Evolutionary conservation across 1,284 basidiomycete species (phyloP), one percentile per base, ranked within the genome.

Genomic region (Porogramme epimiltina): DNA sequence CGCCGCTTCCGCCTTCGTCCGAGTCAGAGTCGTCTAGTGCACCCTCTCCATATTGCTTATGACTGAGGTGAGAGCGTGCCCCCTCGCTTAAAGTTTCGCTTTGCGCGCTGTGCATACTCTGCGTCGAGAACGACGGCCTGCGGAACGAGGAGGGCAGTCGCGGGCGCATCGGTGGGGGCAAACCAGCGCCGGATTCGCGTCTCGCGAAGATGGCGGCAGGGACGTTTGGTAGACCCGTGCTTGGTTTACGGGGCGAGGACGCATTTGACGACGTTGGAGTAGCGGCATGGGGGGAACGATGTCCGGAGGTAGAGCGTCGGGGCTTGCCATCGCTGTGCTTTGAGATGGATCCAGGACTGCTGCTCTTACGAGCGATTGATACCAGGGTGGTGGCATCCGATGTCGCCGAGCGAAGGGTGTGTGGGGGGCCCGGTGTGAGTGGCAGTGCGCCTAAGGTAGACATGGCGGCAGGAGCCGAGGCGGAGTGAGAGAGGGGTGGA

Each of bases 11-110:
- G 19, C 70, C 72, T 0, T 73, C 76, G 18, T 73, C 77, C 1
- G 84, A 86, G 67, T 89, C 87, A 0, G 86, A 89, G 62, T 89
- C 87, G 55, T 87, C 84, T 10, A 91, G 68, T 2, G 85, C 85
- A 20, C 89, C 88, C 61, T 90, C 89, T 11, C 89, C 89, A 2
- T 87, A 80, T 59, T 89, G 80, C 2, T 79, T 72, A 28, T 80
- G 67, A 42, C 58, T 52, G 53, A 60, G 24, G 18, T 51, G 49
- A 43, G 58, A 48, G 61, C 68, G 51, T 40, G 56, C 6, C 20
- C 62, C 61, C 15, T 57, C 59, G 26, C 55, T 62, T 15, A 56
- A 50, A 19, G 51, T 61, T 26, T 62, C 62, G 46, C 58, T 60
- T 28, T 63, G 56, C 4, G 46, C 49, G 45, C 65, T 64, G 20